Conservation (phyloP, 108 stramenopile species). For the Cyclotella atomus region DNA sequence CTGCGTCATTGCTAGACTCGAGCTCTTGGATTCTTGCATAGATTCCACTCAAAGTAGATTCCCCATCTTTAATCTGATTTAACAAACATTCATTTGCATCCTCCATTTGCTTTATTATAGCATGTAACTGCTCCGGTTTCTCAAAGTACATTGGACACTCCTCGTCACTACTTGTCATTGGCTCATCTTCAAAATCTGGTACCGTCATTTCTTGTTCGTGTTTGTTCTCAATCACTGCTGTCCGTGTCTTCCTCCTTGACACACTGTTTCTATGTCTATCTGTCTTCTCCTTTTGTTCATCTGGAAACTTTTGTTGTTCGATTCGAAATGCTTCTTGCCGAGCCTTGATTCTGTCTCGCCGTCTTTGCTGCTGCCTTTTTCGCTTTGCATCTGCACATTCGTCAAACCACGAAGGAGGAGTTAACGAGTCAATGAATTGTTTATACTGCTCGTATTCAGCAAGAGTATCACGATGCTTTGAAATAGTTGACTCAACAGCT, state of each 20-base stretch:
- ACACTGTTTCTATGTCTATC: background rate
- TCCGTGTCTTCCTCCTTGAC: background rate
- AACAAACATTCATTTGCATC: background rate
- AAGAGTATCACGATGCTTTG: background rate
- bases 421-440: constrained; percentile 8
- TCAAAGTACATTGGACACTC: constrained; percentile 15
- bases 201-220: background rate
- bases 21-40: constrained; percentile 3
- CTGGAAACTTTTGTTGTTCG: background rate
- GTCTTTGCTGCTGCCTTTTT: constrained; percentile 11
- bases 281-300: background rate
- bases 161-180: constrained; percentile 20
- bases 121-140: background rate
- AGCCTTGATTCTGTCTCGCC: constrained; percentile 12
- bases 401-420: constrained; percentile 11
- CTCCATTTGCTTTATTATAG: background rate
- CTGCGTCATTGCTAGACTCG: background rate
- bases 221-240: background rate
- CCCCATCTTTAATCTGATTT: background rate
- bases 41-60: background rate
- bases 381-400: constrained; percentile 1
- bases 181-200: constrained; percentile 22
- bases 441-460: background rate
- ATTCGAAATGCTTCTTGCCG: constrained; percentile 1
- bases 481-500: background rate